phyloP scores from a whole-genome alignment of 2,329 filamentous ascomycete genomes.

The Xylariaceae sp. region DNA sequence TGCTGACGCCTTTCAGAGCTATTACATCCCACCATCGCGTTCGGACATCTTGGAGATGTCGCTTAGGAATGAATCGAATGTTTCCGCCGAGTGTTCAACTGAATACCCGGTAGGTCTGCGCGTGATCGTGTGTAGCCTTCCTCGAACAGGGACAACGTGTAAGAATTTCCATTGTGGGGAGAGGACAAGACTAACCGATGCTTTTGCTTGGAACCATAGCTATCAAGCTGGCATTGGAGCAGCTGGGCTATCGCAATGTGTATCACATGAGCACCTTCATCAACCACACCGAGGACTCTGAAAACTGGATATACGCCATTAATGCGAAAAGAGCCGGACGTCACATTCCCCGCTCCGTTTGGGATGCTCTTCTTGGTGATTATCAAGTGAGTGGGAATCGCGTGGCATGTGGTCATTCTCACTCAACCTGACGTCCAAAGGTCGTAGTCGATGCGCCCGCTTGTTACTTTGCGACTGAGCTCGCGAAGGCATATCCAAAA shows the following conservation, averaged over 20 bases:
- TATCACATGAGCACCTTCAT: conserved; percentile 20
- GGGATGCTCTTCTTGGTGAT: conserved; percentile 11
- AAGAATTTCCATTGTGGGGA: neutral
- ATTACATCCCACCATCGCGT: neutral
- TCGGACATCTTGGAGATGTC: neutral
- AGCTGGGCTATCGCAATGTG: conserved; percentile 13
- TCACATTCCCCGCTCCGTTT: conserved; percentile 8
- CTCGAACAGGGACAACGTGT: conserved; percentile 20
- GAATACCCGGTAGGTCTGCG: conserved; percentile 1
- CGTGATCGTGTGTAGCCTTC: conserved; percentile 19
- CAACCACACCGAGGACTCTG: conserved; percentile 10
- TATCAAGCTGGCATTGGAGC: conserved; percentile 18
- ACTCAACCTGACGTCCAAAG: conserved; percentile 3
- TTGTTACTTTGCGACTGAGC: conserved; percentile 19
- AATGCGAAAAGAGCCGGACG: conserved; percentile 9
- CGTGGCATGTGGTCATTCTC: neutral
- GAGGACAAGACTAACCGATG: neutral
- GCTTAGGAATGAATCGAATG: neutral
- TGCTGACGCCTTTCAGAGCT: neutral
- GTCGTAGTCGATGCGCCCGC: conserved; percentile 14
- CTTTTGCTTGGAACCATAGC: conserved; percentile 2
- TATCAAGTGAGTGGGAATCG: conserved; percentile 10
- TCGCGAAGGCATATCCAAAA: conserved; percentile 18
- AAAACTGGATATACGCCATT: conserved; percentile 12
- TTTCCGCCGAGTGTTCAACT: neutral